A percentile compares a stretch with the other conserved stretches of the same genome.
Evolutionary conservation across 352 stramenopile genomes (phyloP).

Genomic region (Saprolegnia diclina): DNA sequence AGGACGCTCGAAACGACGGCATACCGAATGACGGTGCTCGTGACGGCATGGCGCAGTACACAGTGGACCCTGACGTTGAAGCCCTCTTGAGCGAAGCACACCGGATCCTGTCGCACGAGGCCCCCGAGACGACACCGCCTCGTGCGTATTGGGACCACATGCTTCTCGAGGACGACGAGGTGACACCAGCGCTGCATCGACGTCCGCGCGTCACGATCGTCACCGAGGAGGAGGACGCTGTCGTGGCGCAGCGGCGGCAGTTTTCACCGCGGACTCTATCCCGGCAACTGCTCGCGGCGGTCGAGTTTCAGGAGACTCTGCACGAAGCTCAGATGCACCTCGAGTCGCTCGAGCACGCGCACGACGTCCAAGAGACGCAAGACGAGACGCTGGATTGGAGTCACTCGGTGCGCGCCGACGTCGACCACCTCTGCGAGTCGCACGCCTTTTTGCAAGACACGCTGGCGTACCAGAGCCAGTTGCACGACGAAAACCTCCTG

Average conservation of each 20-base stretch:
- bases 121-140: neutral
- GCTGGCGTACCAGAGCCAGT: neutral
- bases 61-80: neutral
- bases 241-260: neutral
- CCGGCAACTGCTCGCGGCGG: constrained; percentile 19
- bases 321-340: constrained; percentile 27
- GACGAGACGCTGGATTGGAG: constrained; percentile 20
- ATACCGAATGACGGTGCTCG: neutral
- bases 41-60: neutral
- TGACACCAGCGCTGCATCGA: neutral
- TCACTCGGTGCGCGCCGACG: constrained; percentile 7
- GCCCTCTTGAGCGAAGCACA: neutral
- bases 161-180: neutral
- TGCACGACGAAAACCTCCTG: constrained; percentile 16
- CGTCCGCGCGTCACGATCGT: constrained; percentile 5
- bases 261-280: constrained; percentile 19
- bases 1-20: neutral
- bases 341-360: constrained; percentile 16
- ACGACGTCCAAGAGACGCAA: constrained; percentile 20
- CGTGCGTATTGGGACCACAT: constrained; percentile 12
- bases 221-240: neutral
- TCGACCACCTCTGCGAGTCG: constrained; percentile 11
- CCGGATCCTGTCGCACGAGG: neutral
- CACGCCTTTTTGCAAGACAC: constrained; percentile 12
- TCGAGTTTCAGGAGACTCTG: constrained; percentile 27